These are phyloP conservation scores for Aaosphaeria pasadenensis DNA, from an alignment of 2,329 filamentous ascomycete species.

Conservation along the genomic window DNA sequence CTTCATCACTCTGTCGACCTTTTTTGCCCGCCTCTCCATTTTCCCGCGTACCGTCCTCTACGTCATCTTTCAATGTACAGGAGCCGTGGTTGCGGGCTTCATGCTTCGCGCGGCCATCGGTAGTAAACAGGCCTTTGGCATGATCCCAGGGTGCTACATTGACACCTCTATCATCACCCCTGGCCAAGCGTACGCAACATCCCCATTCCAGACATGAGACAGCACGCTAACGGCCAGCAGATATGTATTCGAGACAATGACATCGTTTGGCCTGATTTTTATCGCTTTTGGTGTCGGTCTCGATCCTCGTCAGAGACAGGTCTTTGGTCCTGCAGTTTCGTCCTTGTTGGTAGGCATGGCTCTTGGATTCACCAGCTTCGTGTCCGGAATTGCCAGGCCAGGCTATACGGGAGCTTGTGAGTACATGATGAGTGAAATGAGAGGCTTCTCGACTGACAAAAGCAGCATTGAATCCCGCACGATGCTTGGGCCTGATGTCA, in stretches of 20 bases:
- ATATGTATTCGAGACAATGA: constrained; percentile 49
- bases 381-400: constrained; percentile 20
- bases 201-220: not conserved
- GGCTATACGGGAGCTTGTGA: constrained; percentile 33
- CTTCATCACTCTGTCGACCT: constrained; percentile 52
- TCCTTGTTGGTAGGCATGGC: constrained; percentile 45
- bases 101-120: constrained; percentile 29
- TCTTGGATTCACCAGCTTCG: constrained; percentile 23
- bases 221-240: constrained; percentile 1
- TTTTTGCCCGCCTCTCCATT: constrained; percentile 50
- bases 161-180: constrained; percentile 34
- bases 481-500: constrained; percentile 36
- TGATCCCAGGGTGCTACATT: constrained; percentile 20
- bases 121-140: not conserved
- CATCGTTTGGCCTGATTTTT: constrained; percentile 46
- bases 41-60: constrained; percentile 50
- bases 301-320: constrained; percentile 50
- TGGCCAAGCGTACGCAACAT: constrained; percentile 31
- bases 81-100: constrained; percentile 45
- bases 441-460: not conserved
- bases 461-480: constrained; percentile 31
- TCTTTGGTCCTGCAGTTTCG: constrained; percentile 50
- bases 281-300: constrained; percentile 53
- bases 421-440: constrained; percentile 2
- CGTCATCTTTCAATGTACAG: constrained; percentile 44